Conservation (phyloP, 208 protist species). For the Wallacemonas sp. region DNA sequence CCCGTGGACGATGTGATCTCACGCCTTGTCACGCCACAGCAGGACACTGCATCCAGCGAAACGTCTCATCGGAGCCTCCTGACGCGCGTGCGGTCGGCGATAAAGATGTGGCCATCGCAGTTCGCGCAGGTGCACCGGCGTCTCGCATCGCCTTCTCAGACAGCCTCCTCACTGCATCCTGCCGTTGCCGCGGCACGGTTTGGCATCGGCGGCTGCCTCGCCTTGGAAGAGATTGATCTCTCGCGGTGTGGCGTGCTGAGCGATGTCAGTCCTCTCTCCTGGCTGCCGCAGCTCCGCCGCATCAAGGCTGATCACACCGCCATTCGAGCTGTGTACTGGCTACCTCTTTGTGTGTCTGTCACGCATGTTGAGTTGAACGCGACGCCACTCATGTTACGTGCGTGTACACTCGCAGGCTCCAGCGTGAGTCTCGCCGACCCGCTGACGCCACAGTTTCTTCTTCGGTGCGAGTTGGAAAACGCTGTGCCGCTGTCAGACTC, state of each 20-base stretch:
- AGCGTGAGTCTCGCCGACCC: background rate
- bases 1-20: no score
- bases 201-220: background rate
- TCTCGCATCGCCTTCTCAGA: no score
- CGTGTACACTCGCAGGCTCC: background rate
- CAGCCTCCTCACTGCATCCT: no score
- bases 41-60: no score
- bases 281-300: constrained; percentile 7
- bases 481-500: no score
- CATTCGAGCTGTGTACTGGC: background rate
- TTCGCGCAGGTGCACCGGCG: constrained; percentile 3
- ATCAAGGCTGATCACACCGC: constrained; percentile 1
- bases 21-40: no score
- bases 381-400: constrained; percentile 1
- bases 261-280: background rate
- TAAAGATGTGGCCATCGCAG: background rate
- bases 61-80: no score
- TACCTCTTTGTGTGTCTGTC: background rate
- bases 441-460: background rate
- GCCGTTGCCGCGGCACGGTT: background rate
- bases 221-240: constrained; percentile 6
- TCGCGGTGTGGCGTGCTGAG: background rate
- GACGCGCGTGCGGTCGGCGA: background rate
- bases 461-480: background rate
- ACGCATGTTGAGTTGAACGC: background rate